Base-by-base conservation (phyloP, 75 land plant species). In the Picea glauca region DNA sequence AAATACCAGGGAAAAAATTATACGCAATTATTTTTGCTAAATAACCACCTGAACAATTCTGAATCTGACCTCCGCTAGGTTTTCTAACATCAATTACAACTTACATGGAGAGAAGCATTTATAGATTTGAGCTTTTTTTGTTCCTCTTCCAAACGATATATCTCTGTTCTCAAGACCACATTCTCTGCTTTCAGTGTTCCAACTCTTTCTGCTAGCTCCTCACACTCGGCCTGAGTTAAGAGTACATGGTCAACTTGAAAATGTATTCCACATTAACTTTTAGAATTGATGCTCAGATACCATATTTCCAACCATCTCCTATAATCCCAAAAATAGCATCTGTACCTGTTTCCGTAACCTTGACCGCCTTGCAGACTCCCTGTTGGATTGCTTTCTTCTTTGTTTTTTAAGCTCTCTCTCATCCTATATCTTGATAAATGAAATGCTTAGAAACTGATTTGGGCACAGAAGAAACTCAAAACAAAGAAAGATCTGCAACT, bases 351-450 rank as follows among this genome's bases (percentile, higher is more conserved):
- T 89, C 8, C 90, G 81, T 38, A 86, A 56, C 35, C 90, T 76
- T 35, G 90, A 89, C 40, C 90, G 82, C 31, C 90, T 76, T 61
- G 90, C 90, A 2, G 90, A 86, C 76, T 89, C 90, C 58, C 90
- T 79, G 78, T 89, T 89, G 18, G 90, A 89, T 43, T 89, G 90
- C 77, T 89, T 89, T 72, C 90, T 81, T 61, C 87, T 57, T 70
- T 89, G 89, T 38, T 86, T 80, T 80, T 86, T 89, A 56, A 86
- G 61, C 72, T 89, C 90, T 62, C 89, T 77, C 78, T 89, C 90
- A 62, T 89, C 89, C 84, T 87, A 20, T 58, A 74, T n/a, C 62
- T 64, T 59, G 3, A 76, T 38, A 60, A 33, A 62, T 50, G 58
- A 14, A n/a, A 62, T 35, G 56, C 11, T 50, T 12, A 50, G 56